These are phyloP conservation scores for Pontederia paniculata DNA, from an alignment of 176 grass and related monocot genomes.

Conservation along the genomic window DNA sequence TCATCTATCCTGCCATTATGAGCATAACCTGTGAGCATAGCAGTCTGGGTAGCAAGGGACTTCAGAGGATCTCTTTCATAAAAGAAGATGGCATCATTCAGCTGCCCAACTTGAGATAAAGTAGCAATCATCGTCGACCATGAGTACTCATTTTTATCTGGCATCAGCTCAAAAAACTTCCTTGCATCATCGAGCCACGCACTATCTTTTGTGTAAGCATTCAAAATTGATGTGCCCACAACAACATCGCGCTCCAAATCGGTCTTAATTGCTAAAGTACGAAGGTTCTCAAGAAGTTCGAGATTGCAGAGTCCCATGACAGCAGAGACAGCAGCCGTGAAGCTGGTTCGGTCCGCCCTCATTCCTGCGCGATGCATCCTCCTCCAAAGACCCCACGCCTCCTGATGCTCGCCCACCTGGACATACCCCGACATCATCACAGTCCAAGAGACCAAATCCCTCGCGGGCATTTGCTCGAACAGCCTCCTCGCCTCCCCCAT, in stretches of 20 bases:
- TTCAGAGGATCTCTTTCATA: slow-evolving; percentile 45
- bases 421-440: slow-evolving; percentile 66
- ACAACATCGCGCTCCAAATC: slow-evolving; percentile 49
- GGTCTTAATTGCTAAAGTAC: slow-evolving; percentile 32
- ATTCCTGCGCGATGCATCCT: slow-evolving; percentile 38
- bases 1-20: slow-evolving; percentile 38
- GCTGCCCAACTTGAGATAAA: slow-evolving; percentile 27
- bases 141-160: slow-evolving; percentile 50
- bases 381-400: slow-evolving; percentile 37
- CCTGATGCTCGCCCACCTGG: slow-evolving; percentile 30
- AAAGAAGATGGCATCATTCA: slow-evolving; percentile 39
- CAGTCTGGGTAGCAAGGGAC: slow-evolving; percentile 35
- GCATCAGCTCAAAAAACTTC: slow-evolving; percentile 50
- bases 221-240: slow-evolving; percentile 39
- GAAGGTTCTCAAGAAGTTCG: slow-evolving; percentile 33
- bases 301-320: slow-evolving; percentile 21
- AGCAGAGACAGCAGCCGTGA: slow-evolving; percentile 33
- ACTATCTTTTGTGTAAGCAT: slow-evolving; percentile 39
- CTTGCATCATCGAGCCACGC: slow-evolving; percentile 25
- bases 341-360: slow-evolving; percentile 38
- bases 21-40: slow-evolving; percentile 54
- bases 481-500: slow-evolving; percentile 31
- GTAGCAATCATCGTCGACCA: slow-evolving; percentile 60
- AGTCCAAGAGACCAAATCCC: slow-evolving; percentile 42
- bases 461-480: slow-evolving; percentile 38